phyloP scores from a whole-genome alignment of 2,329 filamentous ascomycete species.

The Fusarium nematophilum region DNA sequence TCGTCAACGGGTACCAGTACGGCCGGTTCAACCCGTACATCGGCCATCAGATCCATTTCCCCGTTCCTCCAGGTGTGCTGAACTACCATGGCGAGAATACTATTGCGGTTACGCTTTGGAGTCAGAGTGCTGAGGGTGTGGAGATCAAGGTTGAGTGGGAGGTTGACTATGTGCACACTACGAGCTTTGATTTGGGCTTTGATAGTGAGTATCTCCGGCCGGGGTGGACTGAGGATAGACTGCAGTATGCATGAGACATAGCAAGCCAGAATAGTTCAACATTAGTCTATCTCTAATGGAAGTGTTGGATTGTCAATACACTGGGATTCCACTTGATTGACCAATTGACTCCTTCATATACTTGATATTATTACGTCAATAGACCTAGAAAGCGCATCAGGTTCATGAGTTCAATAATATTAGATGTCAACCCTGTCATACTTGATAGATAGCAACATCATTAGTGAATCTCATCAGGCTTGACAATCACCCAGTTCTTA shows the following conservation, averaged over 20 bases:
- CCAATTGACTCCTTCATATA: too few species aligned
- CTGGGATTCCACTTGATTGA: too few species aligned
- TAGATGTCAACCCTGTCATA: background rate
- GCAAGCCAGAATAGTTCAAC: too few species aligned
- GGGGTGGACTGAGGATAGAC: constrained; percentile 56
- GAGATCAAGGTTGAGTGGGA: constrained; percentile 62
- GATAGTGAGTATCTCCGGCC: constrained; percentile 61
- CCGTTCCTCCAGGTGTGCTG: constrained; percentile 68
- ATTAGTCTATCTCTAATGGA: too few species aligned
- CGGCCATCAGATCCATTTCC: constrained; percentile 70
- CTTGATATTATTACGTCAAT: too few species aligned
- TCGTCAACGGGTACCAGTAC: constrained; percentile 75
- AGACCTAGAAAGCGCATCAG: too few species aligned
- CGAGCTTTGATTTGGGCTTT: constrained; percentile 63
- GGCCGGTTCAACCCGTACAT: constrained; percentile 70
- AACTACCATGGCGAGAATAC: constrained; percentile 69
- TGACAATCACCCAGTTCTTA: constrained; percentile 59
- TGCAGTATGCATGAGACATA: constrained; percentile 52
- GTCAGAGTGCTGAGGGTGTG: constrained; percentile 64
- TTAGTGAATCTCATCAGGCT: constrained; percentile 50
- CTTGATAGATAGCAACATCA: background rate
- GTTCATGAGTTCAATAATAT: too few species aligned
- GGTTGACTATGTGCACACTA: constrained; percentile 65
- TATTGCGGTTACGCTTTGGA: constrained; percentile 69
- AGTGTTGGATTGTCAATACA: too few species aligned